Conservation (phyloP, 1,139 yeast genomes). For the Candida sp. region DNA sequence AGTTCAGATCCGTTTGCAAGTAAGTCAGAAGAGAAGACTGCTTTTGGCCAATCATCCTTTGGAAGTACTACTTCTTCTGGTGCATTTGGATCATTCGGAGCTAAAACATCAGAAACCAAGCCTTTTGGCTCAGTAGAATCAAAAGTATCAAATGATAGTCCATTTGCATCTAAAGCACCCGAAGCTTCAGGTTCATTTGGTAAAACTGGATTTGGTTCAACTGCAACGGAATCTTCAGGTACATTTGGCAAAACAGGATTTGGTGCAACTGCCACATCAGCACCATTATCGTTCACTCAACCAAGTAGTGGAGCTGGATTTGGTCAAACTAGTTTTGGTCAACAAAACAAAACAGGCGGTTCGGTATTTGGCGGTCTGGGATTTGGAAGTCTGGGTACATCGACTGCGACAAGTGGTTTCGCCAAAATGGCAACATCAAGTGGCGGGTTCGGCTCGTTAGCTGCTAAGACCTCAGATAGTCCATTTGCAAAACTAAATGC, state of each 20-base stretch:
- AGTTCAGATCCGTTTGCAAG: not conserved
- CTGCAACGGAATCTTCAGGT: constrained; percentile 4
- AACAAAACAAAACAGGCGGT: constrained; percentile 1
- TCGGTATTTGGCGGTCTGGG: constrained; percentile 6
- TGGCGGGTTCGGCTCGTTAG: constrained; percentile 1
- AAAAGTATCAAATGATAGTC: no score
- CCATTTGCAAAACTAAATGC: constrained; percentile 1
- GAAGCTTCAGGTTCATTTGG: constrained; percentile 10
- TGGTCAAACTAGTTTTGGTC: constrained; percentile 7
- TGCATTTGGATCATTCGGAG: constrained; percentile 4
- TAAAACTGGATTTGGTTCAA: constrained; percentile 9
- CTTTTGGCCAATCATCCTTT: constrained; percentile 10
- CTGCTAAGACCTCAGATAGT: not conserved
- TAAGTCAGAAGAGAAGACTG: constrained; percentile 8
- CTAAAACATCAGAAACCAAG: not conserved
- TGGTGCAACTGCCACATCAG: constrained; percentile 9
- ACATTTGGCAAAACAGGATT: constrained; percentile 8
- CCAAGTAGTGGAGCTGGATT: constrained; percentile 9
- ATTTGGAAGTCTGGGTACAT: constrained; percentile 6
- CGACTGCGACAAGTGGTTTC: constrained; percentile 5
- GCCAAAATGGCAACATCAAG: not conserved
- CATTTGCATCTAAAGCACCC: no score
- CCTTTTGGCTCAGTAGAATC: not conserved
- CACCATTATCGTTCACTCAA: not conserved
- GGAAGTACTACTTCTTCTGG: constrained; percentile 6